A percentile compares a stretch with the other conserved stretches of the same genome.
phyloP scores from a whole-genome alignment of 1,139 yeast species.

The Meyerozyma athensensis region DNA sequence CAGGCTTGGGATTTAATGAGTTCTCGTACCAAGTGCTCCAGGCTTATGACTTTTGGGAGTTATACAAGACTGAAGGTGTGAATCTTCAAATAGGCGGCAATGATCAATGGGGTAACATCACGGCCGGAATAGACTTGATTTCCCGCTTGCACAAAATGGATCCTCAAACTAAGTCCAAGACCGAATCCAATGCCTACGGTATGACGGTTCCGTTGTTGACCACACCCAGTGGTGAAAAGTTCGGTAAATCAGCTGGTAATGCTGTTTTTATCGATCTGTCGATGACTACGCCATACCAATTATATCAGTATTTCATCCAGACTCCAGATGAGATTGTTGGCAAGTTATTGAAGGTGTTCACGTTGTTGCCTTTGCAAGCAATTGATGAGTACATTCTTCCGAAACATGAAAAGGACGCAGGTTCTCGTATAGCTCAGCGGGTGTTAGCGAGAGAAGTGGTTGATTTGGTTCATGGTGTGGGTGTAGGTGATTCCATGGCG shows the following conservation, averaged over 20 bases:
- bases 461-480: constrained; percentile 81
- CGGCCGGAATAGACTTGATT: constrained; percentile 91
- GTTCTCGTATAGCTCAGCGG: constrained; percentile 66
- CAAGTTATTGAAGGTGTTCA: constrained; percentile 67
- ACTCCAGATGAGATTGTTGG: constrained; percentile 75
- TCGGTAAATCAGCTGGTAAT: constrained; percentile 96
- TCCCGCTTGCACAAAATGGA: constrained; percentile 46
- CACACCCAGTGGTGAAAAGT: constrained; percentile 86
- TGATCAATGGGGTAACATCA: constrained; percentile 98
- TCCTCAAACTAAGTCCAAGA: constrained; percentile 7
- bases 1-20: constrained; percentile 89
- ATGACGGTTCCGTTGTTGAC: constrained; percentile 87
- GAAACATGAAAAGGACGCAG: constrained; percentile 55
- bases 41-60: constrained; percentile 89
- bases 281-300: constrained; percentile 72
- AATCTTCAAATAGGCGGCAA: constrained; percentile 89
- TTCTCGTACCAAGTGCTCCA: constrained; percentile 89
- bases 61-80: constrained; percentile 57
- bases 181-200: constrained; percentile 47
- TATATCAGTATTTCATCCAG: constrained; percentile 82
- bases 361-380: constrained; percentile 62
- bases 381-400: constrained; percentile 49
- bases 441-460: constrained; percentile 80
- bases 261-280: constrained; percentile 80
- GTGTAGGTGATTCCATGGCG: constrained; percentile 64